Evolutionary conservation across 805 yeast species (phyloP).

Genomic region (Candida tallmaniae): DNA sequence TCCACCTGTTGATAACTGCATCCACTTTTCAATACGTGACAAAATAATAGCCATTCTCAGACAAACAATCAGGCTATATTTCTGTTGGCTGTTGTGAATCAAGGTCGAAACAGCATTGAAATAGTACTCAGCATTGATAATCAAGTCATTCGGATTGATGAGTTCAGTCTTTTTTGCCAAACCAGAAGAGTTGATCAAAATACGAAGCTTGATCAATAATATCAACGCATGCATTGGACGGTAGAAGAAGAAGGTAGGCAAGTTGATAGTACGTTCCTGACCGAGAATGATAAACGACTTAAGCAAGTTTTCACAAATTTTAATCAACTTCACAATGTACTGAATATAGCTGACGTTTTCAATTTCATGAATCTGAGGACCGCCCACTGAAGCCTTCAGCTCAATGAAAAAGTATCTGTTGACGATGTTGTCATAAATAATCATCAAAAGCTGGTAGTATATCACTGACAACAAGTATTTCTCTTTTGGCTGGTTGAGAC

Average conservation of each 20-base stretch:
- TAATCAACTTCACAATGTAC: constrained; percentile 38
- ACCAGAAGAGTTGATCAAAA: constrained; percentile 41
- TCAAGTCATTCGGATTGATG: constrained; percentile 14
- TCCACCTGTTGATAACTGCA: constrained; percentile 18
- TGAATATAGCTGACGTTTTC: constrained; percentile 30
- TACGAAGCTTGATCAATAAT: constrained; percentile 41
- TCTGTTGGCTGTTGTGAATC: constrained; percentile 16
- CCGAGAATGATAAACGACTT: constrained; percentile 41
- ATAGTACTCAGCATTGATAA: constrained; percentile 18
- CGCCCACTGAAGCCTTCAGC: constrained; percentile 1
- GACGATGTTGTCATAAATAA: constrained; percentile 50
- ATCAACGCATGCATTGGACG: constrained; percentile 51
- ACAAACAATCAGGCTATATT: constrained; percentile 18
- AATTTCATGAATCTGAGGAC: constrained; percentile 7
- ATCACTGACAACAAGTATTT: constrained; percentile 39
- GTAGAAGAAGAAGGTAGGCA: constrained; percentile 51
- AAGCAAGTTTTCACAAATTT: constrained; percentile 43
- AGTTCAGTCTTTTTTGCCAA: constrained; percentile 13
- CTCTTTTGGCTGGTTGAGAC: constrained; percentile 25
- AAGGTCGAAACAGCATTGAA: constrained; percentile 15
- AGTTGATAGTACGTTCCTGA: constrained; percentile 29
- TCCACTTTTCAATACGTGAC: constrained; percentile 24
- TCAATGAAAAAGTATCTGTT: constrained; percentile 26
- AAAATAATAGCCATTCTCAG: constrained; percentile 20
- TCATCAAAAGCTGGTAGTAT: constrained; percentile 47